A percentile compares a stretch with the other conserved stretches of the same genome.
phyloP scores from a whole-genome alignment of 139 green algal genomes.

The Tetratostichococcus sp. region DNA sequence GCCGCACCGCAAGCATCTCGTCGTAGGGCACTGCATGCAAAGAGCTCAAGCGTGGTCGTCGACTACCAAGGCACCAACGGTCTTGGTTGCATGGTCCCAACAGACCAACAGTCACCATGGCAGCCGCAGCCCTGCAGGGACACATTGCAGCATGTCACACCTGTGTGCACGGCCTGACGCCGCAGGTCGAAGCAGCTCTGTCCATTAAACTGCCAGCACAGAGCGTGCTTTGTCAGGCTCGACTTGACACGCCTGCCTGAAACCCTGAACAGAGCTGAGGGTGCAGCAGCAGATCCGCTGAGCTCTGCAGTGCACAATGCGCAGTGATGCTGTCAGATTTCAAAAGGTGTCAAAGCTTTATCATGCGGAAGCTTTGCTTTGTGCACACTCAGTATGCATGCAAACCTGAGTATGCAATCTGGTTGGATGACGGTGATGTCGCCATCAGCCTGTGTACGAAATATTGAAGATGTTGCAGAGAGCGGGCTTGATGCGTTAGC shows the following conservation, averaged over 20 bases:
- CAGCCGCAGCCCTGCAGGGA: too few relatives aligned
- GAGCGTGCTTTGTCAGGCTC: background rate
- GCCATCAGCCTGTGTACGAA: background rate
- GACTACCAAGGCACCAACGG: too few relatives aligned
- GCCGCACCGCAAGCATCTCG: slow-evolving; percentile 36
- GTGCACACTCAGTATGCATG: too few relatives aligned
- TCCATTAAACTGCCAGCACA: background rate
- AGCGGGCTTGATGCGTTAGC: too few relatives aligned
- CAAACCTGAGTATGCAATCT: background rate
- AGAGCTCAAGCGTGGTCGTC: too few relatives aligned
- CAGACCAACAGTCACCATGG: too few relatives aligned
- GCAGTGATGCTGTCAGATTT: too few relatives aligned
- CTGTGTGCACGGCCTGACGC: background rate
- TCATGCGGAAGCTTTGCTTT: too few relatives aligned
- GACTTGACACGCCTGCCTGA: background rate
- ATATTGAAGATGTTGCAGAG: too few relatives aligned
- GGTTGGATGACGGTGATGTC: background rate
- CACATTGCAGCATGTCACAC: too few relatives aligned
- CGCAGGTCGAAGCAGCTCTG: background rate
- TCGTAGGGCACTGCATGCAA: slow-evolving; percentile 34
- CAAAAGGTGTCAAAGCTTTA: too few relatives aligned
- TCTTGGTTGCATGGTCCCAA: too few relatives aligned
- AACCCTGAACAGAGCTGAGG: background rate
- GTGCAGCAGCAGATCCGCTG: background rate
- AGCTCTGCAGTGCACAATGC: background rate